phyloP scores from a whole-genome alignment of 2,329 filamentous ascomycete species.

The Herpotrichia juniperi region DNA sequence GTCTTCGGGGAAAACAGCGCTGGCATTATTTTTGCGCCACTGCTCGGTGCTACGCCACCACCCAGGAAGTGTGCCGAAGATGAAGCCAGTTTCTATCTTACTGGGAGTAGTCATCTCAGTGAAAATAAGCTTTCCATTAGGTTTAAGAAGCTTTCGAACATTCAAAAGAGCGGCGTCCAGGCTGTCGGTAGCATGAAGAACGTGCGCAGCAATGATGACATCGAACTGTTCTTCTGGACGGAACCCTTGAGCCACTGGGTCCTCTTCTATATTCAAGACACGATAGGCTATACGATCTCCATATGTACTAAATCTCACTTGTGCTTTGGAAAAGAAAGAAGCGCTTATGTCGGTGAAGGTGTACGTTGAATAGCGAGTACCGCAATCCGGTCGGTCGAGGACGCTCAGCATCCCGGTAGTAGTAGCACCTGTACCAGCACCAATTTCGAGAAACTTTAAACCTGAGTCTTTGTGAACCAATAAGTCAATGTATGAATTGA shows the following conservation, averaged over 20 bases:
- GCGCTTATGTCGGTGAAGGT: no score
- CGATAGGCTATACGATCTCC: no score
- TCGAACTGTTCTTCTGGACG: background rate
- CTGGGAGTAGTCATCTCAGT: background rate
- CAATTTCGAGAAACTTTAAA: constrained; percentile 1
- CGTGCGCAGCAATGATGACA: background rate
- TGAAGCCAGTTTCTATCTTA: background rate
- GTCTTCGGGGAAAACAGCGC: no score
- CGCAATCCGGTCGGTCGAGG: no score
- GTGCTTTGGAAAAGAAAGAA: no score
- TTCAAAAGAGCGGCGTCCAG: background rate
- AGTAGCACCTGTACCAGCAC: constrained; percentile 9
- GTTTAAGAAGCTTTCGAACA: background rate
- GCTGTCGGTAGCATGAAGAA: background rate
- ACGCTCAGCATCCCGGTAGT: no score
- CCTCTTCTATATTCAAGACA: constrained; percentile 7
- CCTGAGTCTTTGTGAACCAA: background rate
- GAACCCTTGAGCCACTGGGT: constrained; percentile 5
- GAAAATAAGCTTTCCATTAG: background rate
- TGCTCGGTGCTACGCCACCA: background rate
- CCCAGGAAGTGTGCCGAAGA: background rate
- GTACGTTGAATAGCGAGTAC: no score
- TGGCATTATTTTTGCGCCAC: no score
- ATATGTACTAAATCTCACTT: constrained; percentile 2
- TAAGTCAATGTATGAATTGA: background rate